These are phyloP conservation scores for Phytophthora boehmeriae DNA, from an alignment of 352 stramenopile genomes.

Conservation along the genomic window DNA sequence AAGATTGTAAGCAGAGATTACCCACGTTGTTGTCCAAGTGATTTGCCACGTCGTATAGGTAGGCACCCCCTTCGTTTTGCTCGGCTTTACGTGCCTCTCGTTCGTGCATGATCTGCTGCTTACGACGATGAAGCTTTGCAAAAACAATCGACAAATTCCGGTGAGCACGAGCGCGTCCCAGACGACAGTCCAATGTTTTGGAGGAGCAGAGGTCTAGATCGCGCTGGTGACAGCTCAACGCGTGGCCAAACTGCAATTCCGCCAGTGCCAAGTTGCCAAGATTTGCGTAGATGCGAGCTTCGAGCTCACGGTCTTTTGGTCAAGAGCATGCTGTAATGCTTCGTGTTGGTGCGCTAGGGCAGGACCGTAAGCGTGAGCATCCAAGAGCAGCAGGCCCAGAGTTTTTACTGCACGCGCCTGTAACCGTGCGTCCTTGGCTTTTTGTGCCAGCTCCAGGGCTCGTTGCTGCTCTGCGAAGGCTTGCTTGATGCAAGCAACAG, in stretches of 20 bases:
- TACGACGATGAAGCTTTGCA: constrained; percentile 50
- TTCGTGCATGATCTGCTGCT: constrained; percentile 50
- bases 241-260: constrained; percentile 59
- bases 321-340: constrained; percentile 54
- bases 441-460: constrained; percentile 50
- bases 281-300: constrained; percentile 79
- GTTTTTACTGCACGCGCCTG: constrained; percentile 67
- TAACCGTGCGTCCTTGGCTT: constrained; percentile 41
- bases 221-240: constrained; percentile 63
- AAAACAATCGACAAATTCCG: constrained; percentile 75
- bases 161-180: constrained; percentile 66
- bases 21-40: constrained; percentile 51
- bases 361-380: constrained; percentile 41
- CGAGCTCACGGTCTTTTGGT: constrained; percentile 64
- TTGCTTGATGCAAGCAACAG: constrained; percentile 17
- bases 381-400: constrained; percentile 65
- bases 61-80: constrained; percentile 35
- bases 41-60: constrained; percentile 51
- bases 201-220: constrained; percentile 53
- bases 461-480: constrained; percentile 52
- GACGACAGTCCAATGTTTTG: constrained; percentile 44
- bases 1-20: constrained; percentile 74
- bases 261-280: constrained; percentile 70
- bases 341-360: constrained; percentile 71
- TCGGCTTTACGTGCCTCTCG: constrained; percentile 28